Conservation (phyloP, 257 asterid genomes). For the Verbena officinalis region DNA sequence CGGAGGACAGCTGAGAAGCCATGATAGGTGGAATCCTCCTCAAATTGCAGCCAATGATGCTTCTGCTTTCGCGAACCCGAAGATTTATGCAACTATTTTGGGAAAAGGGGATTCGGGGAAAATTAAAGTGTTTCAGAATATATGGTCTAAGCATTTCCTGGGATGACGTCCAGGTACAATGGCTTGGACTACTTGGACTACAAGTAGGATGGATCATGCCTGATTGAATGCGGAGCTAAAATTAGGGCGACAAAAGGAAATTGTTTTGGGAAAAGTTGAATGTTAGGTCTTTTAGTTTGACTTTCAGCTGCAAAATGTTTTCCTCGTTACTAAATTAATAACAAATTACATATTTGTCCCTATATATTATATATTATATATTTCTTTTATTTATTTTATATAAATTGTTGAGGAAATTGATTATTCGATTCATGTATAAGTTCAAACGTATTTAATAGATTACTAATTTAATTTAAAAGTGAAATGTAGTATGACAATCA, state of each 20-base stretch:
- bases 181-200: constrained; percentile 31
- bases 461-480: too few species aligned
- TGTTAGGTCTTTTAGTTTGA: too few species aligned
- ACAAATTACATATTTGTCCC: too few species aligned
- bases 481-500: too few species aligned
- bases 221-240: background rate
- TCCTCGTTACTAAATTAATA: too few species aligned
- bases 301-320: too few species aligned
- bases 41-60: constrained; percentile 15
- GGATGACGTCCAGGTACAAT: constrained; percentile 48
- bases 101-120: constrained; percentile 23
- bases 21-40: constrained; percentile 39
- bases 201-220: constrained; percentile 29
- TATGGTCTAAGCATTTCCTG: constrained; percentile 39
- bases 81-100: background rate
- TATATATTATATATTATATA: too few species aligned
- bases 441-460: too few species aligned
- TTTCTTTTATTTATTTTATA: too few species aligned
- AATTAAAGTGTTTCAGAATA: constrained; percentile 28
- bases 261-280: background rate
- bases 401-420: too few species aligned
- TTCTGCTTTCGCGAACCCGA: constrained; percentile 6
- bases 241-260: background rate
- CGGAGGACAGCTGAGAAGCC: constrained; percentile 58
- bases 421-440: too few species aligned